Base-by-base conservation (phyloP, 2,329 filamentous ascomycete species). In the Alternaria sp. region DNA sequence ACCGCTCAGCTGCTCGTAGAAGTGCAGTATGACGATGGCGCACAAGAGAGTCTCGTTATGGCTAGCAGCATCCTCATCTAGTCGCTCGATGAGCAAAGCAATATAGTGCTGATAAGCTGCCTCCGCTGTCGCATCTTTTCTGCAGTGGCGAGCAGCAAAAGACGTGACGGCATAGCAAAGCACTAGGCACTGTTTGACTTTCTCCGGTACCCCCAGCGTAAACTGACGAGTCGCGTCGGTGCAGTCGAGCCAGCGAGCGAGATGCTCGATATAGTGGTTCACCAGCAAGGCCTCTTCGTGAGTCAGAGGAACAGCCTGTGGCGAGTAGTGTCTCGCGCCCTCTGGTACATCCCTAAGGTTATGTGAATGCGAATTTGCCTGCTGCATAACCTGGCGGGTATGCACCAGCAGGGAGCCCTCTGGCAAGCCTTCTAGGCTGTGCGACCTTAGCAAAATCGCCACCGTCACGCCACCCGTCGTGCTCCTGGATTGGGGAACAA, bases 231-330 rank as follows among this genome's bases (percentile, higher is more conserved):
- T 67, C 7, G 70, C 63, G 53, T 74, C 71, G 1, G 71, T 74
- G 32, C 69, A 74, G 43, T 75, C 73, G 12, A 75, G 63, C 73
- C 73, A 75, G 24, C 72, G 62, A 16, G 71, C 71, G n/a, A 75
- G 67, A 39, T 71, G 47, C 48, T 73, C 70, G 5, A 65, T 66
- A 52, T 72, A 75, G 54, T 75, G 66, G 47, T 73, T 69, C 5
- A 75, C 65, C 3, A 75, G 64, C n/a, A 59, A 34, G 9, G 70
- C 73, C 51, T 75, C 72, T 16, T 62, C 30, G 26, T 66, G 65
- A 14, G 57, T 68, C 28, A 74, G 54, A 8, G 63, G 28, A 22
- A 65, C 28, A 12, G 61, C 49, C 28, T 62, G 43, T 16, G 61
- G 51, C 2, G 54, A 57, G 38, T 60, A 54, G 26, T 7, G 24